phyloP scores from a whole-genome alignment of 169 alveolate species.

The Pseudocohnilembus persalinus region DNA sequence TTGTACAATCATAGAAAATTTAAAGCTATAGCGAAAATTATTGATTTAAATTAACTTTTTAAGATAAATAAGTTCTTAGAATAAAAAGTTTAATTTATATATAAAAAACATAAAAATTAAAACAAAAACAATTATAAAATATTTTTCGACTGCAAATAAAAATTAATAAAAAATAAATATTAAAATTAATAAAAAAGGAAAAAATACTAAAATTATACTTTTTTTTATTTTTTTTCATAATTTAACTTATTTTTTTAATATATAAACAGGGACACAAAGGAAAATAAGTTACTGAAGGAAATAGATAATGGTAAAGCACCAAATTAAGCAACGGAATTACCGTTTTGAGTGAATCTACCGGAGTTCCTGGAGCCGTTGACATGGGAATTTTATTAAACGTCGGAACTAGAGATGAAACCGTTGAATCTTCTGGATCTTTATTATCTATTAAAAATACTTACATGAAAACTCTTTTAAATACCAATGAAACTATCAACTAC shows the following conservation, averaged over 20 bases:
- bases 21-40: no score
- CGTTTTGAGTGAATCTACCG: constrained; percentile 60
- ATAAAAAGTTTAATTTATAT: no score
- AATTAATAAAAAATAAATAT: no score
- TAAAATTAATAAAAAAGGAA: no score
- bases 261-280: constrained; percentile 52
- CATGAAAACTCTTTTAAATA: constrained; percentile 61
- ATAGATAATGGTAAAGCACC: constrained; percentile 62
- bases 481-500: constrained; percentile 69
- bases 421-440: constrained; percentile 73
- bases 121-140: no score
- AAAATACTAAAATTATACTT: no score
- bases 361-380: constrained; percentile 68
- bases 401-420: constrained; percentile 83
- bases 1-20: no score
- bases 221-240: no score
- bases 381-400: constrained; percentile 66
- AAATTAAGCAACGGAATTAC: constrained; percentile 69
- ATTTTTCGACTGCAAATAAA: background rate
- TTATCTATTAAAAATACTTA: constrained; percentile 66
- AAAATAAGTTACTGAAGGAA: constrained; percentile 26
- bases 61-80: no score
- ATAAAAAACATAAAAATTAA: no score
- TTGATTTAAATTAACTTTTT: no score
- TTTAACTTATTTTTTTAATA: background rate